Conservation (phyloP, 768 basidiomycete species). For the Pluteus cervinus region DNA sequence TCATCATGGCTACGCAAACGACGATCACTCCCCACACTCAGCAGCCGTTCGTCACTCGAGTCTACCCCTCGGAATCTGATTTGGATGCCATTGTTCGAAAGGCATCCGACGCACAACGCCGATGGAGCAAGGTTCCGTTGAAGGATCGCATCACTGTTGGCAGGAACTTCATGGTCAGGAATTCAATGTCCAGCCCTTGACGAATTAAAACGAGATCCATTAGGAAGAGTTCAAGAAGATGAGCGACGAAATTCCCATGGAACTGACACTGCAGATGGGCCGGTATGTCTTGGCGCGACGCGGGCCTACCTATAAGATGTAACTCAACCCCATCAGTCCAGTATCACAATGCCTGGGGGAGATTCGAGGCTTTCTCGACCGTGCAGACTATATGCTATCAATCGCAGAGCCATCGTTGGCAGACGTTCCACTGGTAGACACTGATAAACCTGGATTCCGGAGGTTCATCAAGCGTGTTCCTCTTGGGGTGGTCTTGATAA, state of each 20-base stretch:
- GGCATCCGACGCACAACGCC: conserved; percentile 63
- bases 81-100: conserved; percentile 54
- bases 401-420: conserved; percentile 73
- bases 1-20: conserved; percentile 51
- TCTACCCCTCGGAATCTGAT: conserved; percentile 54
- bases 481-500: conserved; percentile 80
- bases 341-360: conserved; percentile 75
- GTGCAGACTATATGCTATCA: conserved; percentile 78
- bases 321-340: conserved; percentile 44
- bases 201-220: background rate
- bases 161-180: conserved; percentile 32
- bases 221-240: conserved; percentile 46
- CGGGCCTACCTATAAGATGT: background rate
- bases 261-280: conserved; percentile 89
- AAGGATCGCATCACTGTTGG: conserved; percentile 66
- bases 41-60: conserved; percentile 57
- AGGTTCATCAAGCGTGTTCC: conserved; percentile 82
- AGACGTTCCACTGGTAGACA: conserved; percentile 68
- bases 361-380: conserved; percentile 72
- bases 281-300: conserved; percentile 43
- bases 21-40: conserved; percentile 84
- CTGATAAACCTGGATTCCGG: conserved; percentile 78
- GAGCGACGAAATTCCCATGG: conserved; percentile 58
- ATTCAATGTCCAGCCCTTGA: background rate
- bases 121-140: conserved; percentile 71